These are phyloP conservation scores for Eragrostis curvula DNA, from an alignment of 176 grass and related monocot genomes.

Conservation along the genomic window DNA sequence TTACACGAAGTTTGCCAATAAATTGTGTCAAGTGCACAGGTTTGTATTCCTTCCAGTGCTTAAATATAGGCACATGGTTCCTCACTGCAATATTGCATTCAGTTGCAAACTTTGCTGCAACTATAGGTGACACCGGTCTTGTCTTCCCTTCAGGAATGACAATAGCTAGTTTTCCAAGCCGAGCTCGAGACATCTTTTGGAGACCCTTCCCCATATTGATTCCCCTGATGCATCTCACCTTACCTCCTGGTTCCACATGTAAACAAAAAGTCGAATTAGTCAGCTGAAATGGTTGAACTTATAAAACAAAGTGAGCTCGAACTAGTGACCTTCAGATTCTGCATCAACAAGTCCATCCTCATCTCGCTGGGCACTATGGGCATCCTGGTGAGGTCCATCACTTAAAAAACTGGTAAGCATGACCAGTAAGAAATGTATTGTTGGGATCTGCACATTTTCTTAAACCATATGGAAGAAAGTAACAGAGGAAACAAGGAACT, in stretches of 20 bases:
- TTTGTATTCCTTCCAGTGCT: slow-evolving; percentile 20
- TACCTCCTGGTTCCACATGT: not conserved
- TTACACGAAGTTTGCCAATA: not conserved
- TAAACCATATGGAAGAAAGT: no score
- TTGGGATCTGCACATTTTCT: no score
- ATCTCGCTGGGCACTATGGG: no score
- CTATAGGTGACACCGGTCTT: not conserved
- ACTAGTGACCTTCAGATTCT: no score
- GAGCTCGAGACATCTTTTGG: not conserved
- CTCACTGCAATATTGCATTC: not conserved
- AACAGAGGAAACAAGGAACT: no score
- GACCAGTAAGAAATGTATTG: no score
- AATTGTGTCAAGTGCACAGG: not conserved
- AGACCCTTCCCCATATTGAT: not conserved
- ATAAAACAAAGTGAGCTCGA: no score
- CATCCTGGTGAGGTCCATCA: no score
- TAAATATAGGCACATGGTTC: slow-evolving; percentile 15
- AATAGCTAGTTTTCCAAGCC: not conserved
- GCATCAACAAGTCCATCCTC: no score
- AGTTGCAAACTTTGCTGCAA: slow-evolving; percentile 27
- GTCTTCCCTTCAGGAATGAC: not conserved
- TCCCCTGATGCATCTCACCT: not conserved
- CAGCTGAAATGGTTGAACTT: no score
- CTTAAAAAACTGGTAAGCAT: no score
- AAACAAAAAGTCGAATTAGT: no score